These are phyloP conservation scores for Elsinoe necatrix DNA, from an alignment of 2,329 filamentous ascomycete genomes.

Conservation along the genomic window DNA sequence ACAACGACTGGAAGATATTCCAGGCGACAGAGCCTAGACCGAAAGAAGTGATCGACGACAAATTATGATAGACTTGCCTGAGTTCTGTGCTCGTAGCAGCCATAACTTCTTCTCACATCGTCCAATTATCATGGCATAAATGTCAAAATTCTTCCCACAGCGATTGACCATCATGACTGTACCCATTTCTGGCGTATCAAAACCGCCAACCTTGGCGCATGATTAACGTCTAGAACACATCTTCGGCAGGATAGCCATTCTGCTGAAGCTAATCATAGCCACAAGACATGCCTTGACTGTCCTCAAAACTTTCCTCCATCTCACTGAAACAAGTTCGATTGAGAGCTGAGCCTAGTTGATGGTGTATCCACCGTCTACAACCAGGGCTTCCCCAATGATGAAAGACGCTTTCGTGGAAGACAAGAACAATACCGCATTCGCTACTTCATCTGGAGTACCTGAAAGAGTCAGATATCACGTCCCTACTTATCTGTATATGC, in stretches of 20 bases:
- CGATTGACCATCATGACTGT: too few relatives aligned
- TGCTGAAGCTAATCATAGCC: too few relatives aligned
- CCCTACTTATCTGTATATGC: background rate
- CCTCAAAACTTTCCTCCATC: too few relatives aligned
- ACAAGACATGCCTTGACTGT: too few relatives aligned
- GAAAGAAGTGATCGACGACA: background rate
- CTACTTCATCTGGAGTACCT: slow-evolving; percentile 40
- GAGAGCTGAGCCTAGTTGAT: slow-evolving; percentile 29
- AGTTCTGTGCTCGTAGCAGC: too few relatives aligned
- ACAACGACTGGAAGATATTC: slow-evolving; percentile 37
- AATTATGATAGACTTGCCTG: background rate
- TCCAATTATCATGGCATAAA: too few relatives aligned
- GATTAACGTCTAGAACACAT: too few relatives aligned
- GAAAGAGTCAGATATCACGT: slow-evolving; percentile 26
- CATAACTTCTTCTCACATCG: too few relatives aligned
- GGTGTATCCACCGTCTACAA: slow-evolving; percentile 41
- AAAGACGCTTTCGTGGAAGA: slow-evolving; percentile 40
- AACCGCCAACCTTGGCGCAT: too few relatives aligned
- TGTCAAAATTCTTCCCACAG: too few relatives aligned
- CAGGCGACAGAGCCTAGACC: background rate
- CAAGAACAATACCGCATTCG: slow-evolving; percentile 40
- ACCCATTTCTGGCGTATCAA: too few relatives aligned
- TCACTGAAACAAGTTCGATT: background rate
- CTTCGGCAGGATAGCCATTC: too few relatives aligned
- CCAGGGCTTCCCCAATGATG: slow-evolving; percentile 37